Evolutionary conservation across 345 rosid genomes (phyloP), one percentile per base, ranked within the genome.

Genomic region (Acer campestre): DNA sequence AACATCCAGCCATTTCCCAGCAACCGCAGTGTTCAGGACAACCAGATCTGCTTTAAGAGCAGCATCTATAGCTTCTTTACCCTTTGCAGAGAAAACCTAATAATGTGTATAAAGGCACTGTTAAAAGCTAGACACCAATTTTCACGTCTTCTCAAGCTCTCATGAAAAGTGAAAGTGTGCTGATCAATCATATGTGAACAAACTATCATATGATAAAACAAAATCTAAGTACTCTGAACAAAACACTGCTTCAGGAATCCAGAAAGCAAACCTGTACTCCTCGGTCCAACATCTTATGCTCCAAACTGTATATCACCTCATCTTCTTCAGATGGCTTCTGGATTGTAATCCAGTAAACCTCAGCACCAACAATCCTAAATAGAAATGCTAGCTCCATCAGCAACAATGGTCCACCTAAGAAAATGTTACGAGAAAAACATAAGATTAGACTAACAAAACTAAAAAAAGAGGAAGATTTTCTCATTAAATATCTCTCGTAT

Each of bases 1-100:
- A 59, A 85, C 87, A 87, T 92, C 93, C 68, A 93, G 82, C 98
- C 98, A 93, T 63, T 95, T 95, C 65, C 98, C 98, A 80, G 98
- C 90, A 82, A 95, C 98, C 20, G 97, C 98, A 80, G 98, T 93
- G 68, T 95, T 93, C 46, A 95, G 80, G 77, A 95, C 90, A 68
- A 95, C 88, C 90, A 93, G 75, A 84, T 93, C 92, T 73, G 98
- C 90, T 81, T 88, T 85, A 13, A 93, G 90, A 56, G 98, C 91
- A 74, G 81, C 78, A 71, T 80, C 89, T 66, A 90, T 14, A 38
- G 98, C 93, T 83, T 87, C 65, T 76, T 89, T 87, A 78, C 97
- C 89, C 85, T 84, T 93, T 13, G 94, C 91, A 74, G 92, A 78
- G 23, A 88, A 38, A 0, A 95, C 92, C 98, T 93, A 74, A 48